Evolutionary conservation across 495 filamentous ascomycete species (phyloP).

Genomic region (Elasticomyces elasticus): DNA sequence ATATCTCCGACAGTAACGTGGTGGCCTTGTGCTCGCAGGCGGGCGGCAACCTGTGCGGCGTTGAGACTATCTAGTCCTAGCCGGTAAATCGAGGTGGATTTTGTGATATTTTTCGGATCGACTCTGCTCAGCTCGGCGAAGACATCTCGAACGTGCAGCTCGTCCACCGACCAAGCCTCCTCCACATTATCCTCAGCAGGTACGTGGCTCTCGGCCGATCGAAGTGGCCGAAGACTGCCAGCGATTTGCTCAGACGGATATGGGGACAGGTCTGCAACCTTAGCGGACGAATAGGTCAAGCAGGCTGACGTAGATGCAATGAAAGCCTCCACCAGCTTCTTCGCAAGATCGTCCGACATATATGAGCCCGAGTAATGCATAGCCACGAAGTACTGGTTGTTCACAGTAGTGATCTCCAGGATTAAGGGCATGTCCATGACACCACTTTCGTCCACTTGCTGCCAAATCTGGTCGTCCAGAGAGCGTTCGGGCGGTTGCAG

Average conservation of each 20-base stretch:
- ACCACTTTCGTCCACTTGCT: constrained; percentile 53
- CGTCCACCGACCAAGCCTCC: constrained; percentile 40
- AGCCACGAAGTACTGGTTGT: background rate
- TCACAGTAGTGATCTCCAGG: constrained; percentile 10
- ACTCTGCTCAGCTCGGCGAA: constrained; percentile 44
- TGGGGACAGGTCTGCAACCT: background rate
- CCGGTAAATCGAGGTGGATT: constrained; percentile 32
- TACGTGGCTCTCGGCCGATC: no score
- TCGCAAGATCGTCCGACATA: background rate
- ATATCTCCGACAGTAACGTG: constrained; percentile 55
- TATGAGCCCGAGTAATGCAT: constrained; percentile 22
- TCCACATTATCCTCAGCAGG: background rate
- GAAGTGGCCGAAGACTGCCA: no score
- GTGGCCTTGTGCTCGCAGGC: constrained; percentile 27
- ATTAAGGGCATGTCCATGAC: constrained; percentile 50
- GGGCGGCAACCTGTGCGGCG: constrained; percentile 33
- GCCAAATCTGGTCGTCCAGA: constrained; percentile 55
- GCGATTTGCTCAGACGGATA: background rate
- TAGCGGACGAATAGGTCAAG: constrained; percentile 1
- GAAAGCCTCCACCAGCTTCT: constrained; percentile 1
- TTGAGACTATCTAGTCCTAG: constrained; percentile 38
- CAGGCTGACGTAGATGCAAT: background rate
- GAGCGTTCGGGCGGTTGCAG: constrained; percentile 47
- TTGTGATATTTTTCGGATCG: constrained; percentile 16
- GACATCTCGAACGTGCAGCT: constrained; percentile 43